Percentiles rank a stretch among this genome's conserved stretches.
These are phyloP conservation scores for Scheffersomyces parashehatae DNA, from an alignment of 1,139 yeast species.

Conservation along the genomic window DNA sequence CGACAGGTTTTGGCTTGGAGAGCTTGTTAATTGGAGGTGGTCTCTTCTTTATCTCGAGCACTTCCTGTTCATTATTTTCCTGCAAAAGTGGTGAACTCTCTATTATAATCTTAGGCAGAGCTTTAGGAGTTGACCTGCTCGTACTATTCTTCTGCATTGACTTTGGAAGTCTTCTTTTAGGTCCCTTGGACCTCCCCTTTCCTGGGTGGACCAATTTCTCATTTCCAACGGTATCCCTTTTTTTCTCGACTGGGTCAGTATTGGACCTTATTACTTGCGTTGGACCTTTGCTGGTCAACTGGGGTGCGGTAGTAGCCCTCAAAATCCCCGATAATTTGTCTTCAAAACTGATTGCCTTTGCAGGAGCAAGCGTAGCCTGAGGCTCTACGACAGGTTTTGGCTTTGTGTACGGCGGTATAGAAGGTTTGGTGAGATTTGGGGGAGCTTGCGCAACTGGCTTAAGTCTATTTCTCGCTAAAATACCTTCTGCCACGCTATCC, in stretches of 20 bases:
- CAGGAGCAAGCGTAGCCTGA: constrained; percentile 4
- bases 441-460: constrained; percentile 7
- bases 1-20: constrained; percentile 28
- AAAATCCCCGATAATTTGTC: constrained; percentile 22
- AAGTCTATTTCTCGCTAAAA: constrained; percentile 16
- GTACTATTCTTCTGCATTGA: constrained; percentile 1
- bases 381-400: constrained; percentile 5
- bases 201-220: constrained; percentile 55
- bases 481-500: constrained; percentile 16
- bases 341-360: constrained; percentile 14
- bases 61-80: constrained; percentile 1
- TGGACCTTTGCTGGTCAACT: constrained; percentile 7
- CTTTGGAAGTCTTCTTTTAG: constrained; percentile 69
- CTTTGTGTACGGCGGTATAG: constrained; percentile 3
- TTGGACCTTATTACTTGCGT: constrained; percentile 6
- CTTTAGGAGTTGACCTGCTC: neutral
- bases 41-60: constrained; percentile 10
- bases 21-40: constrained; percentile 34
- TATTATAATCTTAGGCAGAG: neutral
- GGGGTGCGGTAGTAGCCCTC: constrained; percentile 25
- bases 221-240: constrained; percentile 8
- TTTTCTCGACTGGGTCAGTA: constrained; percentile 10
- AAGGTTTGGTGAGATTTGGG: constrained; percentile 1
- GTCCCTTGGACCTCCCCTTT: constrained; percentile 70
- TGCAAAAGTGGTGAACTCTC: neutral